These are phyloP conservation scores for Hysterium pulicare DNA, from an alignment of 2,329 filamentous ascomycete genomes.

Conservation along the genomic window DNA sequence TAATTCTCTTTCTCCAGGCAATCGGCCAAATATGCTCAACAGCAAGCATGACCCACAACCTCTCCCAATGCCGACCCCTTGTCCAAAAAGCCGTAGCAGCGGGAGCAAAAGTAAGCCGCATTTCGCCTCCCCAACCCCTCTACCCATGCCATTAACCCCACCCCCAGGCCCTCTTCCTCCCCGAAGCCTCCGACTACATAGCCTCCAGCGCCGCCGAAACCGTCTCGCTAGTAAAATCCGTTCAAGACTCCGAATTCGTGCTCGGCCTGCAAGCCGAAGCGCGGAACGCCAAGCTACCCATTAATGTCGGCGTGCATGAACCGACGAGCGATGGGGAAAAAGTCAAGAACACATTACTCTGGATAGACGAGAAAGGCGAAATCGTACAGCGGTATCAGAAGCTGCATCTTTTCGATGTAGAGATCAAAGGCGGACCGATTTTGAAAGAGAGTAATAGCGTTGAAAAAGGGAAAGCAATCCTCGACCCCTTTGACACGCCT, in stretches of 20 bases:
- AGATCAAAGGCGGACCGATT: constrained; percentile 54
- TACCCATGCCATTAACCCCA: constrained; percentile 3
- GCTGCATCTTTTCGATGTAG: constrained; percentile 81
- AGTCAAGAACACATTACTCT: constrained; percentile 63
- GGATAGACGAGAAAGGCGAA: constrained; percentile 60
- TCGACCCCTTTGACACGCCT: constrained; percentile 67
- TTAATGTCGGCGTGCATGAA: constrained; percentile 81
- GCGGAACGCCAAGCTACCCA: constrained; percentile 59
- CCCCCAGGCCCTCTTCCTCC: constrained; percentile 78
- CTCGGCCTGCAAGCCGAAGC: constrained; percentile 69
- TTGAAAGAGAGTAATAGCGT: constrained; percentile 66
- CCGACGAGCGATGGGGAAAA: constrained; percentile 44
- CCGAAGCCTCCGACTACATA: constrained; percentile 90
- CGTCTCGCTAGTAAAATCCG: constrained; percentile 65
- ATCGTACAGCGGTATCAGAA: constrained; percentile 75
- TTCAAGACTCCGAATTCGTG: constrained; percentile 68
- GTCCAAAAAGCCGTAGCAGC: constrained; percentile 69
- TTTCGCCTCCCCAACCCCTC: constrained; percentile 3
- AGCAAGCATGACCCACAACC: constrained; percentile 71
- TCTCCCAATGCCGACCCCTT: constrained; percentile 71
- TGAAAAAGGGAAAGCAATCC: constrained; percentile 62
- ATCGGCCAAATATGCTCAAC: constrained; percentile 89
- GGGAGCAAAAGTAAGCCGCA: constrained; percentile 66
- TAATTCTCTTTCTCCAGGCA: constrained; percentile 54
- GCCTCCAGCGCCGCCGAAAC: constrained; percentile 65